These are phyloP conservation scores for Ogataea haglerorum DNA, from an alignment of 805 yeast species.

Conservation along the genomic window DNA sequence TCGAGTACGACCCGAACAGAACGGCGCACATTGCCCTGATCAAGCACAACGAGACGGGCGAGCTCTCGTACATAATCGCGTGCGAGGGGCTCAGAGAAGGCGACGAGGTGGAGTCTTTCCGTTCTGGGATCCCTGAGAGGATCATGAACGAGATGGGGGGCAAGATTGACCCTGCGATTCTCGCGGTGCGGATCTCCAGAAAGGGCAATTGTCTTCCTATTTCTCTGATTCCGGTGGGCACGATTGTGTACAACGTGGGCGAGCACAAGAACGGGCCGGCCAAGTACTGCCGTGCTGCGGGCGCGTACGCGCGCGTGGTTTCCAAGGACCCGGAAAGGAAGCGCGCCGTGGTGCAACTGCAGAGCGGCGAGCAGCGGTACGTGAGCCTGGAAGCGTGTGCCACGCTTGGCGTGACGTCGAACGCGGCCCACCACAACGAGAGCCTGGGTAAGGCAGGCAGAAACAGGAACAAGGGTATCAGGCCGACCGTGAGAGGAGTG, in stretches of 20 bases:
- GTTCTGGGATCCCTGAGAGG: conserved; percentile 80
- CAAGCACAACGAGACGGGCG: conserved; percentile 57
- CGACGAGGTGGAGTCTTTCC: conserved; percentile 83
- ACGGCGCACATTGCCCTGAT: conserved; percentile 89
- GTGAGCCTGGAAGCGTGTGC: conserved; percentile 86
- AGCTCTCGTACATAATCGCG: conserved; percentile 79
- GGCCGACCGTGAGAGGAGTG: conserved; percentile 96
- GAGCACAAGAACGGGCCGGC: conserved; percentile 74
- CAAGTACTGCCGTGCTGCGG: conserved; percentile 90
- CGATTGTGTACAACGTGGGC: conserved; percentile 85
- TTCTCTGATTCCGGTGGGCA: conserved; percentile 90
- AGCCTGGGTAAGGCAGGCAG: conserved; percentile 97
- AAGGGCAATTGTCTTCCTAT: conserved; percentile 95
- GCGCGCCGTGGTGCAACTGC: conserved; percentile 75
- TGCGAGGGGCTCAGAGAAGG: conserved; percentile 92
- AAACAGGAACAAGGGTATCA: conserved; percentile 83
- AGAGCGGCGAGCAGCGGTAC: conserved; percentile 92
- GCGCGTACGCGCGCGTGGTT: conserved; percentile 85
- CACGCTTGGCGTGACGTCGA: conserved; percentile 88
- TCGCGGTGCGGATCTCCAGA: conserved; percentile 81
- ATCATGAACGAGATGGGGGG: conserved; percentile 85
- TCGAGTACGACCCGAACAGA: conserved; percentile 95
- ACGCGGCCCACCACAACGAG: conserved; percentile 85
- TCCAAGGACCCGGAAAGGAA: conserved; percentile 69
- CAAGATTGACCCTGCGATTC: conserved; percentile 83